Evolutionary conservation across 75 land plant genomes (phyloP).

Genomic region (Chamaecyparis obtusa): DNA sequence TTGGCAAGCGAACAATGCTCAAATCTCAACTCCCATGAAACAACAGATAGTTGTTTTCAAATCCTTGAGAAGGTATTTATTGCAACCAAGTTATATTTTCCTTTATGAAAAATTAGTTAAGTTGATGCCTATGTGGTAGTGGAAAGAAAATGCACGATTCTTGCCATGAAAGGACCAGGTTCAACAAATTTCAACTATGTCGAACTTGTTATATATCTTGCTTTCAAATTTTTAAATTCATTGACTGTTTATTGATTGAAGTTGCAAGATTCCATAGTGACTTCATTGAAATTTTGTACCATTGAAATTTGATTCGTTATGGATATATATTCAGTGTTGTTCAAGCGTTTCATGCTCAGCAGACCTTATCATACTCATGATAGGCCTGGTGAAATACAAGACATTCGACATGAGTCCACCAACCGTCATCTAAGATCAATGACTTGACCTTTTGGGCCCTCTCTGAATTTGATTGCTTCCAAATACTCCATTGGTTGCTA

Average conservation of each 20-base stretch:
- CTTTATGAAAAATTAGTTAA: neutral
- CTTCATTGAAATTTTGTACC: neutral
- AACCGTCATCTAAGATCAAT: no score
- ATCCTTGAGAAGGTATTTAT: conserved; percentile 30
- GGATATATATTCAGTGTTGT: neutral
- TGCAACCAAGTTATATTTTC: neutral
- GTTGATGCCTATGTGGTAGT: neutral
- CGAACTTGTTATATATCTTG: neutral
- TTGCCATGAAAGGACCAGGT: neutral
- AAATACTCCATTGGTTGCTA: no score
- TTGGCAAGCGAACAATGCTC: conserved; percentile 13
- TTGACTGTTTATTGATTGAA: neutral
- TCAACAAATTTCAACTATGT: neutral
- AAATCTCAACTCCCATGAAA: neutral
- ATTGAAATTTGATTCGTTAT: neutral
- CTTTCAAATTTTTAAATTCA: neutral
- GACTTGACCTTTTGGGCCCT: no score
- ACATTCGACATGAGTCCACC: no score
- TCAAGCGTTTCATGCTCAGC: neutral
- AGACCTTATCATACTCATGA: no score
- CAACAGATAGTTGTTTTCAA: neutral
- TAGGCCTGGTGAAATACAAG: no score
- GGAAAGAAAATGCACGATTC: neutral
- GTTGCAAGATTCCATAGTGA: neutral
- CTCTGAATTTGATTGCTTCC: no score